Base-by-base conservation (phyloP, 1,139 yeast genomes). In the Meyerozyma elateridarum region DNA sequence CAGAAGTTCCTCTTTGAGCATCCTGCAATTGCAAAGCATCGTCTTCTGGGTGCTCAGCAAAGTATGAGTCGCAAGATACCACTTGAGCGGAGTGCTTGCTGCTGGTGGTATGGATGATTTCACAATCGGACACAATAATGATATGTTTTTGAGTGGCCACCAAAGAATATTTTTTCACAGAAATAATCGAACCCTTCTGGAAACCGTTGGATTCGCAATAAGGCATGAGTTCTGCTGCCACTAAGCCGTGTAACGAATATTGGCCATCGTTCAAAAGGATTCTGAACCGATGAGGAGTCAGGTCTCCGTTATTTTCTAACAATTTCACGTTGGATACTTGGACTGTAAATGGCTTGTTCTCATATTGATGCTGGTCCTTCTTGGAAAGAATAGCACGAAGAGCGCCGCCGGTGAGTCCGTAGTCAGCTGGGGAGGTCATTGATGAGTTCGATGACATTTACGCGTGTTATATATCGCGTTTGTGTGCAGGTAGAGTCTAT, bases 221-320 rank as follows among this genome's bases (percentile, higher is more conserved):
- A 4, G 68, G 61, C 34, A 73, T 72, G 41, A 77, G 71, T 26
- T 65, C 67, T 32, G 80, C 79, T 46, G 80, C 80, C 44, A 81
- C 66, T 32, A 82, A 70, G 1, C 84, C 85, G 46, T 82, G 85
- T 37, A 78, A 65, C 25, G 70, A 64, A 51, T 69, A 77, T 14
- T 57, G 59, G 16, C 91, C 89, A 56, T 82, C 93, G 33, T 76
- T 75, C 34, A 82, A 54, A 59, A 81, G 61, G 29, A 77, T 60
- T 42, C 85, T 64, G 36, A 71, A 62, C 48, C 78, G 63, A 36
- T 68, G 65, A 22, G 39, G 36, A 15, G 38, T 30, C 29, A 58
- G 48, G 25, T 75, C 74, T 13, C 55, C 52, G 13, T 65, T 73
- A 40, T 59, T 59, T 25, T 59, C 56, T 33, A 65, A 61, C 8